Percentiles rank a stretch among this genome's conserved stretches.
Evolutionary conservation across 192 early-diverging fungal species (phyloP).

Genomic region (Coemansia sp.): DNA sequence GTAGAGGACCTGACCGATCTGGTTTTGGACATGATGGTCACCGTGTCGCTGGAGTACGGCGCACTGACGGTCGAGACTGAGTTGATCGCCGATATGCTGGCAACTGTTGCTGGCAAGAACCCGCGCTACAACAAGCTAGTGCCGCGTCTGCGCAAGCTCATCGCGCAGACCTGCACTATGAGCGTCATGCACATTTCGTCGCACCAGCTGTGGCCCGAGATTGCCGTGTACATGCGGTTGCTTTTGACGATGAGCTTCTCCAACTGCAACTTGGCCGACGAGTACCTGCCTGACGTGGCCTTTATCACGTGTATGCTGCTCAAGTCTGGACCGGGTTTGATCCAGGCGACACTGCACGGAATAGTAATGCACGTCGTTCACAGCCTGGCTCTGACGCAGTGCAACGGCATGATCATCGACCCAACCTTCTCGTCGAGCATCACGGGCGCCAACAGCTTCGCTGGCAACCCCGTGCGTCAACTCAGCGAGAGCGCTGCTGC

Average conservation of each 20-base stretch:
- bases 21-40: constrained; percentile 77
- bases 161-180: constrained; percentile 76
- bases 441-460: constrained; percentile 61
- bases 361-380: constrained; percentile 92
- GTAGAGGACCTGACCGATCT: constrained; percentile 82
- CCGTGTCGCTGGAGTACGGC: constrained; percentile 78
- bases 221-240: constrained; percentile 85
- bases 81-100: constrained; percentile 83
- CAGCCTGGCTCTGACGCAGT: constrained; percentile 72
- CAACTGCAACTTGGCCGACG: constrained; percentile 68
- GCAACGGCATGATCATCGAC: constrained; percentile 79
- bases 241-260: constrained; percentile 90
- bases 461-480: constrained; percentile 66
- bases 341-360: constrained; percentile 90
- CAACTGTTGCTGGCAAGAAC: constrained; percentile 76
- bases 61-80: constrained; percentile 77
- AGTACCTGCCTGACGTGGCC: constrained; percentile 84
- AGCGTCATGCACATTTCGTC: constrained; percentile 71
- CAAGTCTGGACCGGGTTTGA: constrained; percentile 79
- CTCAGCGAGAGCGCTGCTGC: constrained; percentile 92
- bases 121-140: constrained; percentile 80
- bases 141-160: constrained; percentile 74
- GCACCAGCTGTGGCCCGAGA: constrained; percentile 90
- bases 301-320: constrained; percentile 83
- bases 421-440: constrained; percentile 90